phyloP scores from a whole-genome alignment of 2,329 filamentous ascomycete genomes.

The Monosporascus sp. region DNA sequence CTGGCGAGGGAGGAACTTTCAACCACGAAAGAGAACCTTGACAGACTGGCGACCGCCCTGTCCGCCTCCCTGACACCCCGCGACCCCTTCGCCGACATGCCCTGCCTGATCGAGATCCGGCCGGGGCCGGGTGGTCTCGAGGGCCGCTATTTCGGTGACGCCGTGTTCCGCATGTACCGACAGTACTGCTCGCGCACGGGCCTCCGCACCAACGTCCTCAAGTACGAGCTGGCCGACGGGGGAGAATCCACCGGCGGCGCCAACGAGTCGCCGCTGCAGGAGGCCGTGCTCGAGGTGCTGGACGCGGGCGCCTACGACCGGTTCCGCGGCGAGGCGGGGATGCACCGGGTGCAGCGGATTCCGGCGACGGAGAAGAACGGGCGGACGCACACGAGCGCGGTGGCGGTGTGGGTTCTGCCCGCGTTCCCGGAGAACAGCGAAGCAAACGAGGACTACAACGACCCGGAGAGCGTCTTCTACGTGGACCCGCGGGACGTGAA shows the following conservation, averaged over 20 bases:
- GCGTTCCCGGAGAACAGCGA: conserved; percentile 60
- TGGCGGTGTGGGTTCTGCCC: conserved; percentile 86
- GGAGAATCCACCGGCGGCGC: conserved; percentile 46
- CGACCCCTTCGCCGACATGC: conserved; percentile 84
- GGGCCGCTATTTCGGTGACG: conserved; percentile 82
- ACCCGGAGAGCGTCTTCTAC: conserved; percentile 89
- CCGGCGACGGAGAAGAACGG: conserved; percentile 88
- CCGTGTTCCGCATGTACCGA: conserved; percentile 87
- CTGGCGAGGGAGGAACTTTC: conserved; percentile 78
- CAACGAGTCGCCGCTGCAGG: conserved; percentile 66
- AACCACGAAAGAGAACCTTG: conserved; percentile 58
- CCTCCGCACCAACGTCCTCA: conserved; percentile 63
- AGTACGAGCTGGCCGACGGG: conserved; percentile 71
- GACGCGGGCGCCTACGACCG: conserved; percentile 72
- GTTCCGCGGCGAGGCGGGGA: conserved; percentile 83
- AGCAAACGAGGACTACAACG: conserved; percentile 56
- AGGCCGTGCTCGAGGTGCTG: conserved; percentile 82
- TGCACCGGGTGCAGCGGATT: conserved; percentile 91
- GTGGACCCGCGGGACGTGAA: conserved; percentile 78
- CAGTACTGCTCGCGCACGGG: conserved; percentile 66
- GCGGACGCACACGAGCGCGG: conserved; percentile 87
- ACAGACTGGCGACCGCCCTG: conserved; percentile 59
- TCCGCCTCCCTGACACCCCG: conserved; percentile 76
- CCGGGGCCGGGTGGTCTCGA: conserved; percentile 91
- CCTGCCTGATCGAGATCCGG: conserved; percentile 86